Percentiles rank a stretch among this genome's conserved stretches.
Conservation (phyloP, 331 rosid genomes). For the Cydonia oblonga region DNA sequence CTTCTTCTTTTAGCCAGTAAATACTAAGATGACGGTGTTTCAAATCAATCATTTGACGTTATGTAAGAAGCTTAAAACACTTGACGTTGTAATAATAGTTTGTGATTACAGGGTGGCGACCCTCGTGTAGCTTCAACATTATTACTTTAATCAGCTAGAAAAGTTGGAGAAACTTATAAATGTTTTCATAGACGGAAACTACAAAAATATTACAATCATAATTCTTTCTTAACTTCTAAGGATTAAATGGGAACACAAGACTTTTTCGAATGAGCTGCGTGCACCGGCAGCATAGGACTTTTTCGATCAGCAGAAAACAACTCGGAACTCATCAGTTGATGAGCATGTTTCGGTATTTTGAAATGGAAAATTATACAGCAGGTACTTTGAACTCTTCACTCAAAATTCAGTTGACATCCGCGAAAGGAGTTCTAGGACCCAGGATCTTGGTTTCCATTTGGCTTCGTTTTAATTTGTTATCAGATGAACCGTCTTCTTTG, state of each 20-base stretch:
- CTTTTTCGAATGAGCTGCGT: neutral
- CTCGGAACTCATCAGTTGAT: conserved; percentile 20
- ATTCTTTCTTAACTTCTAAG: neutral
- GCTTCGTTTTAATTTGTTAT: conserved; percentile 20
- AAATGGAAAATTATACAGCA: neutral
- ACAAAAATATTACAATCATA: neutral
- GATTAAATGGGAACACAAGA: neutral
- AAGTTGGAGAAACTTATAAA: neutral
- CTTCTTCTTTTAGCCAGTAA: too few relatives aligned
- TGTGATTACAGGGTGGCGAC: too few relatives aligned
- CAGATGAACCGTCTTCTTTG: conserved; percentile 23
- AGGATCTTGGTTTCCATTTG: conserved; percentile 39
- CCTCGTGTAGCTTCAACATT: neutral
- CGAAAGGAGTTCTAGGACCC: conserved; percentile 57
- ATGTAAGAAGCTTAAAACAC: too few relatives aligned
- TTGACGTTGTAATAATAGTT: too few relatives aligned
- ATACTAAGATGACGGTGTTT: too few relatives aligned
- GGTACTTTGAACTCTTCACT: neutral
- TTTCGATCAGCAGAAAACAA: neutral
- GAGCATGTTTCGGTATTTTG: conserved; percentile 1
- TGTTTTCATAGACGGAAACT: neutral
- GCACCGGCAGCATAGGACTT: neutral
- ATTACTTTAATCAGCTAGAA: neutral
- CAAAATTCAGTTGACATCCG: conserved; percentile 35
- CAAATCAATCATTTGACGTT: too few relatives aligned